phyloP scores from a whole-genome alignment of 106 monocot genomes.

The Allium fistulosum region DNA sequence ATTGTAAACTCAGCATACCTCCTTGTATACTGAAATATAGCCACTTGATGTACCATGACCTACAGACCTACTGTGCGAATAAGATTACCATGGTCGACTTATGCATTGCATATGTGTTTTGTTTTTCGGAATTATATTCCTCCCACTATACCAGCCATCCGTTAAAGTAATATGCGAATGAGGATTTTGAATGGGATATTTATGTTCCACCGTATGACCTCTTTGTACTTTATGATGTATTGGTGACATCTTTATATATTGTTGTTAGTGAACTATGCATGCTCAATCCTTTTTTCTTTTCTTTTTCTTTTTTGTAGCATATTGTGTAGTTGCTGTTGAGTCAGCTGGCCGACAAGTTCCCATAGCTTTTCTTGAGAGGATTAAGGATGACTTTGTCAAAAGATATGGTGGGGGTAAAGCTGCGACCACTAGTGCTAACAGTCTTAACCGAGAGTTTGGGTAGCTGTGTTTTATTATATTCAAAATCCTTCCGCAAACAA shows the following conservation, averaged over 20 bases:
- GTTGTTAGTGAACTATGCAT: neutral
- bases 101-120: too few relatives aligned
- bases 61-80: too few relatives aligned
- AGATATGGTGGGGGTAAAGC: conserved; percentile 81
- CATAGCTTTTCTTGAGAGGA: conserved; percentile 69
- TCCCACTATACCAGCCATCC: too few relatives aligned
- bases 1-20: too few relatives aligned
- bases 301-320: conserved; percentile 34
- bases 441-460: conserved; percentile 74
- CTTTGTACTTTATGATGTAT: neutral
- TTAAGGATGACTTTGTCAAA: conserved; percentile 74
- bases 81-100: too few relatives aligned
- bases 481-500: neutral
- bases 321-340: conserved; percentile 71
- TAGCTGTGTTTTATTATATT: conserved; percentile 9
- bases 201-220: neutral
- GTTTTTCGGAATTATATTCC: too few relatives aligned
- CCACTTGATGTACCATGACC: too few relatives aligned
- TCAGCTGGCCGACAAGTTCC: conserved; percentile 66
- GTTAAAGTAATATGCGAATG: neutral
- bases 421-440: conserved; percentile 45
- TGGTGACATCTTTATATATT: neutral
- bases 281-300: neutral
- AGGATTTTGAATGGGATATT: neutral
- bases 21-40: too few relatives aligned